A percentile compares a stretch with the other conserved stretches of the same genome.
Evolutionary conservation across 805 yeast species (phyloP).

Genomic region (Yarrowia sp.): DNA sequence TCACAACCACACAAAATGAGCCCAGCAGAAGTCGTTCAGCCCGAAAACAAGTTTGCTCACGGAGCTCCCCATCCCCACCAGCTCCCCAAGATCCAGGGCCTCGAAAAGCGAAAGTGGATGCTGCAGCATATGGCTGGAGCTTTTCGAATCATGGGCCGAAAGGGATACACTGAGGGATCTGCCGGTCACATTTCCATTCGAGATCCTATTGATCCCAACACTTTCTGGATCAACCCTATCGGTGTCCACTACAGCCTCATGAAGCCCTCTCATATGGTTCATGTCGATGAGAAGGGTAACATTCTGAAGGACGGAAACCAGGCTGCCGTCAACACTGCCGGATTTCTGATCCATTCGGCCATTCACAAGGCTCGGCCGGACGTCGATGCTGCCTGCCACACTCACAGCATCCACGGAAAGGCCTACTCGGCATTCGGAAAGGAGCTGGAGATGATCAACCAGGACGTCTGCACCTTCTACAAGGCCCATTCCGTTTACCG

Average conservation of each 20-base stretch:
- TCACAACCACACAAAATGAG: constrained; percentile 23
- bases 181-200: constrained; percentile 88
- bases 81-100: constrained; percentile 60
- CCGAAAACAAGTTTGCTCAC: constrained; percentile 37
- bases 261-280: constrained; percentile 68
- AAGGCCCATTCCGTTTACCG: constrained; percentile 68
- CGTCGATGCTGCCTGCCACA: constrained; percentile 74
- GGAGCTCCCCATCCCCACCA: constrained; percentile 52
- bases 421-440: constrained; percentile 70
- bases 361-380: constrained; percentile 73
- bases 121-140: constrained; percentile 83
- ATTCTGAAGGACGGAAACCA: constrained; percentile 65
- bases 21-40: constrained; percentile 33
- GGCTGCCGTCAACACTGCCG: constrained; percentile 68
- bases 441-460: constrained; percentile 79
- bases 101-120: constrained; percentile 59
- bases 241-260: constrained; percentile 74
- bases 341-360: constrained; percentile 73
- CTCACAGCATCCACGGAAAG: constrained; percentile 70
- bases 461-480: constrained; percentile 75
- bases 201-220: constrained; percentile 79
- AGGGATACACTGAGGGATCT: constrained; percentile 75
- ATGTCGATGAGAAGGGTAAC: constrained; percentile 66
- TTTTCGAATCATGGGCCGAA: constrained; percentile 80
- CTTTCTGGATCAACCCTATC: constrained; percentile 90